These are phyloP conservation scores for Aspergillus cejpii DNA, from an alignment of 2,329 filamentous ascomycete species.

Conservation along the genomic window DNA sequence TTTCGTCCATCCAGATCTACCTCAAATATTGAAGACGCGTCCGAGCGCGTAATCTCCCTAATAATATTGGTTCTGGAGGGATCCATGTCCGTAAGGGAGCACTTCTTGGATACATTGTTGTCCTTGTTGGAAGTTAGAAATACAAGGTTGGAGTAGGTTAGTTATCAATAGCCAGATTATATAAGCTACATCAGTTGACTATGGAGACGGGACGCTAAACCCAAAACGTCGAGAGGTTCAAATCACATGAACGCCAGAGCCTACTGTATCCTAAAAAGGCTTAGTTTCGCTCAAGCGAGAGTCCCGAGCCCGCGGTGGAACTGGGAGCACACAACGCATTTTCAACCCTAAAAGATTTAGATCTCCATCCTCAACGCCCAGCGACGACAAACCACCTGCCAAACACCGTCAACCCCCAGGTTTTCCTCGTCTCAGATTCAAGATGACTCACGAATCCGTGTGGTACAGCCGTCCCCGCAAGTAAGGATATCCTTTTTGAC, in stretches of 20 bases:
- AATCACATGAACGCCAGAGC: slow-evolving; percentile 10
- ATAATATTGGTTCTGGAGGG: no score
- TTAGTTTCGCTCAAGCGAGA: slow-evolving; percentile 29
- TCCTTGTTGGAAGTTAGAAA: no score
- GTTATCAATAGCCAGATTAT: no score
- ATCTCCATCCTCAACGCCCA: slow-evolving; percentile 27
- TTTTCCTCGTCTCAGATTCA: slow-evolving; percentile 41
- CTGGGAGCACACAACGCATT: slow-evolving; percentile 31
- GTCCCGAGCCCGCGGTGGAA: slow-evolving; percentile 22
- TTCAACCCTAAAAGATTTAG: slow-evolving; percentile 27
- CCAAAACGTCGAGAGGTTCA: background rate
- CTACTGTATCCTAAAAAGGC: slow-evolving; percentile 12
- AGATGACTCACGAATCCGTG: slow-evolving; percentile 88
- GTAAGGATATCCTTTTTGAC: slow-evolving; percentile 45
- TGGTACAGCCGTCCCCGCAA: slow-evolving; percentile 97
- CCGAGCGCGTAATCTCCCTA: no score
- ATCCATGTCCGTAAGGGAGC: no score
- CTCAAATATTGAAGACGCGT: no score
- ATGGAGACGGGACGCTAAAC: slow-evolving; percentile 4
- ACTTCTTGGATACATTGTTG: no score
- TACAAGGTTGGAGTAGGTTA: no score
- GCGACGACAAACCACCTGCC: slow-evolving; percentile 32
- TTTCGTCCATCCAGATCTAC: no score
- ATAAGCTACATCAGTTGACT: no score
- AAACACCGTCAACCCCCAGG: slow-evolving; percentile 31